A percentile compares a stretch with the other conserved stretches of the same genome.
These are phyloP conservation scores for Rhododendron kiyosumense DNA, from an alignment of 148 eudicot species.

Conservation along the genomic window DNA sequence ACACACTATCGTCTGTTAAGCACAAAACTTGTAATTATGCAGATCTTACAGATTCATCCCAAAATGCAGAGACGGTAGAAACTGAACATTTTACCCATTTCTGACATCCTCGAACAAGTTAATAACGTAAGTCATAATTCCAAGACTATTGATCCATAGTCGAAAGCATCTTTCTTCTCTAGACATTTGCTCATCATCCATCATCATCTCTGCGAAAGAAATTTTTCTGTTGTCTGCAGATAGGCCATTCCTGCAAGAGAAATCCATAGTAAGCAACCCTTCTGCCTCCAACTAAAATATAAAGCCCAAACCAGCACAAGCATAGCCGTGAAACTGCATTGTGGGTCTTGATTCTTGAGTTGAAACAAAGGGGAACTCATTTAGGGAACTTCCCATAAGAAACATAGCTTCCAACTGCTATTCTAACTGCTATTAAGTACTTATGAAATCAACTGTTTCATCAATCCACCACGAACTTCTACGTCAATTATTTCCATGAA, in stretches of 20 bases:
- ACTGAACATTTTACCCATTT: slow-evolving; percentile 60
- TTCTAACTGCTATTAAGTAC: background rate
- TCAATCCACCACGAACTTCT: background rate
- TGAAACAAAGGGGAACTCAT: background rate
- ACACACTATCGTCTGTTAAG: background rate
- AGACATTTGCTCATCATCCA: slow-evolving; percentile 85
- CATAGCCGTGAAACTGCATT: background rate
- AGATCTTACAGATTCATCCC: background rate
- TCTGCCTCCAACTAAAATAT: background rate
- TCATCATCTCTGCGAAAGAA: slow-evolving; percentile 96
- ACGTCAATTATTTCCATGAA: background rate
- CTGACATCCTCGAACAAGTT: slow-evolving; percentile 95
- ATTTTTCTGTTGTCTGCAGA: slow-evolving; percentile 64
- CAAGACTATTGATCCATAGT: slow-evolving; percentile 97
- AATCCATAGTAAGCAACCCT: slow-evolving; percentile 3
- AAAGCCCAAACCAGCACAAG: background rate
- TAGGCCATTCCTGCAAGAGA: slow-evolving; percentile 75
- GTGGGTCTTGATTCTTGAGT: background rate
- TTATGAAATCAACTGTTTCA: background rate
- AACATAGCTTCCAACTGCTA: background rate
- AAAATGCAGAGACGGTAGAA: background rate
- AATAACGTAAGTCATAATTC: slow-evolving; percentile 68
- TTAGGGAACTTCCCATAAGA: background rate
- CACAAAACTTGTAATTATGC: background rate
- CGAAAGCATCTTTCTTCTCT: slow-evolving; percentile 97